Evolutionary conservation across 192 early-diverging fungal genomes (phyloP), one percentile per base, ranked within the genome.

Genomic region (Coemansia pectinata): DNA sequence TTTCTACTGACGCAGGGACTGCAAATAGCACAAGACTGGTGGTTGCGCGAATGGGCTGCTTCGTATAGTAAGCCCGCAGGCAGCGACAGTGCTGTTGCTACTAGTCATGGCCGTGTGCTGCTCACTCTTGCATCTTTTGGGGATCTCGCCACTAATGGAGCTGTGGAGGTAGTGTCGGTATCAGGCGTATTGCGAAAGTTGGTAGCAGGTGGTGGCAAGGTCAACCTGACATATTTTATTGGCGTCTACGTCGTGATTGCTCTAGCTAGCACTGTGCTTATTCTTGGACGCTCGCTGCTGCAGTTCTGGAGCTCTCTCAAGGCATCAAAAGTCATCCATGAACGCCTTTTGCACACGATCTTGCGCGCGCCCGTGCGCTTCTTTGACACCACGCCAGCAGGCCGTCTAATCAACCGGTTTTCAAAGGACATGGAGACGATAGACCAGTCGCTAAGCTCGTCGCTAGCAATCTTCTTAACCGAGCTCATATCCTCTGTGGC

Each of bases 401-500:
- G 95, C 10, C 88, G 95, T 52, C 89, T 96, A 73, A 72, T 95
- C 34, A 94, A 97, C 71, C 89, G 95, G 12, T 95, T 97, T 72
- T 91, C 91, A 50, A 94, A 93, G 66, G 96, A 97, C 69, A 82
- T 82, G 79, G 79, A 82, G 74, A 82, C 79, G 1, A 86, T 87
- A 91, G 65, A 87, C 90, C 70, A 90, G 88, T 94, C 9, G 95
- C 95, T 63, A 91, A 94, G 69, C 71, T 86, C 17, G 73, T 93
- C 12, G 89, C 90, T 14, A 67, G 86, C 36, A 78, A 23, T 77
- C 66, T 12, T 92, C 84, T 47, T 81, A 88, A 57, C 70, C 72
- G 17, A 78, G 33, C 47, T 79, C 9, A 65, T 70, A 21, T 74
- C 70, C 27, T 71, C 84, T 6, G 45, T 84, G 19, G 15, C 83